Conservation (phyloP, 139 green algal species). For the Yamagishiella unicocca region DNA sequence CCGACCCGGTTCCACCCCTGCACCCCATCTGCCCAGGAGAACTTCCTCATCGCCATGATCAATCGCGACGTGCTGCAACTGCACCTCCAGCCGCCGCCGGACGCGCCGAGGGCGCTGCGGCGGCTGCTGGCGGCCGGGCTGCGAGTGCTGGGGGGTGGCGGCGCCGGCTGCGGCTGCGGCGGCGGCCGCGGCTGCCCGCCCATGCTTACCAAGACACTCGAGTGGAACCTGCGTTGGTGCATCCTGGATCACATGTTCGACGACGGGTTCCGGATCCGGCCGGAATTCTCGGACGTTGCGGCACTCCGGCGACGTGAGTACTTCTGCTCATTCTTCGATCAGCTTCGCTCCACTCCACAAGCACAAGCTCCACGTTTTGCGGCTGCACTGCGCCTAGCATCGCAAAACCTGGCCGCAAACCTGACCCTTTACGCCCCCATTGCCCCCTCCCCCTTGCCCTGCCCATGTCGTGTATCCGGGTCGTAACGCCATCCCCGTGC, state of each 20-base stretch:
- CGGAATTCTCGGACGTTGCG: slow-evolving; percentile 28
- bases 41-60: slow-evolving; percentile 94
- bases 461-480: too few relatives aligned
- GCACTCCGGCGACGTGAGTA: slow-evolving; percentile 48
- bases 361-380: too few relatives aligned
- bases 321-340: neutral
- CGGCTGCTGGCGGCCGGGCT: neutral
- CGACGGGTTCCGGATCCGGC: slow-evolving; percentile 78
- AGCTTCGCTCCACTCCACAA: too few relatives aligned
- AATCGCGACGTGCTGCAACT: slow-evolving; percentile 87
- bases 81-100: slow-evolving; percentile 58
- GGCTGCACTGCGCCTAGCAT: too few relatives aligned
- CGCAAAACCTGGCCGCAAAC: too few relatives aligned
- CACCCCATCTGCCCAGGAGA: slow-evolving; percentile 71
- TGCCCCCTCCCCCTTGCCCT: too few relatives aligned
- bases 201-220: slow-evolving; percentile 93
- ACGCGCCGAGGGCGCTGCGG: slow-evolving; percentile 46
- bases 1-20: neutral
- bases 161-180: slow-evolving; percentile 31
- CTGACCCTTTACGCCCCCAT: too few relatives aligned
- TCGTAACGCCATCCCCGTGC: too few relatives aligned
- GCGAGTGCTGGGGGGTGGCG: neutral
- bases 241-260: slow-evolving; percentile 93
- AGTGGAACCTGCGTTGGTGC: slow-evolving; percentile 95
- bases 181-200: slow-evolving; percentile 38